Evolutionary conservation across 2,329 filamentous ascomycete genomes (phyloP).

Genomic region (Aspergillus sp.): DNA sequence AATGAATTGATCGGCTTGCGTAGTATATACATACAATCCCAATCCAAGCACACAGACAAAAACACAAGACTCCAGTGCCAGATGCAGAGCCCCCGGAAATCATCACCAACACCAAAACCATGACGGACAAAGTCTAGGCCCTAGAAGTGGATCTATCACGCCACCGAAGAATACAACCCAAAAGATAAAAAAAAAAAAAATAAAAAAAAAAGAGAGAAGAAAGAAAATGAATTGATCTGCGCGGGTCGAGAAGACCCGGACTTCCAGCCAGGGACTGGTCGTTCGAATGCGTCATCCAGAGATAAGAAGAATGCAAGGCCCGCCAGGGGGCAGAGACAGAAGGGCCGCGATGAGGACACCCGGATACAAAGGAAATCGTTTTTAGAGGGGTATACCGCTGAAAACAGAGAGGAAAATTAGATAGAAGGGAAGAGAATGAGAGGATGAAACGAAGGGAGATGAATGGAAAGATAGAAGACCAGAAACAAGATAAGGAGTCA

Average conservation of each 20-base stretch:
- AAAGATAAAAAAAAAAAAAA: not conserved
- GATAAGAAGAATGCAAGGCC: not conserved
- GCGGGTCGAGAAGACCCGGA: not conserved
- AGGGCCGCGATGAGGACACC: not conserved
- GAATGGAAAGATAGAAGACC: conserved; percentile 1
- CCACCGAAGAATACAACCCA: not conserved
- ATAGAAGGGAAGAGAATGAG: conserved; percentile 1
- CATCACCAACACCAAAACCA: not conserved
- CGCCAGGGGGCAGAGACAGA: not conserved
- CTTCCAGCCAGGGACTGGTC: not conserved
- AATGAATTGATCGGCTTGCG: not conserved
- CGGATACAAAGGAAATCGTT: conserved; percentile 21
- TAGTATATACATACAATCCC: not conserved
- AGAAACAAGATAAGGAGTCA: conserved; percentile 1
- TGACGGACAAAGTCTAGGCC: not conserved
- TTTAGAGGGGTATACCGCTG: conserved; percentile 33
- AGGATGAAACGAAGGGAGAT: conserved; percentile 9
- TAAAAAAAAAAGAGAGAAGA: not conserved
- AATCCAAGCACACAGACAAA: not conserved
- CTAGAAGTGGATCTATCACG: not conserved
- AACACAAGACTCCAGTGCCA: not conserved
- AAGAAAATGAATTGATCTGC: too few relatives aligned
- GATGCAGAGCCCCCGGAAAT: not conserved
- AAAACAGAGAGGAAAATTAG: conserved; percentile 21
- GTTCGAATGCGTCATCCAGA: not conserved